Base-by-base conservation (phyloP, 768 basidiomycete genomes). In the Phylloporus rhodoxanthus region DNA sequence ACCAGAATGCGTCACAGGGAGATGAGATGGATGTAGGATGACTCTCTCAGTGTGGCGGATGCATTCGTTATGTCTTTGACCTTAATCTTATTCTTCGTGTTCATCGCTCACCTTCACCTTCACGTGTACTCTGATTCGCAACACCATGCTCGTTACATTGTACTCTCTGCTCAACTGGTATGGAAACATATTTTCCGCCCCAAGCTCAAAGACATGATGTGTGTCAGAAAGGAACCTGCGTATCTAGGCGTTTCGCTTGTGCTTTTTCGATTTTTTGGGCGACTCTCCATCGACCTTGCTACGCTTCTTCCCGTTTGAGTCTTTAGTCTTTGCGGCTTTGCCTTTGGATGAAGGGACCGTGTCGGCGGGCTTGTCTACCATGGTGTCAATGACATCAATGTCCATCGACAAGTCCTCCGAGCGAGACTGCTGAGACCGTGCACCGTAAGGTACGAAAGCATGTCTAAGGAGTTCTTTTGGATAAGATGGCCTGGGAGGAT, bases 1-100 rank as follows among this genome's bases (percentile, higher is more conserved):
- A 56, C 43, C 62, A 59, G 47, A 78, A 77, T 64, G 75, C 76
- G 34, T 81, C 70, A 19, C 68, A 66, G 43, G 73, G 70, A 30
- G 81, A 84, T 57, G 80, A 74, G 55, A 87, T 87, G 84, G 84
- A 86, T 63, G 72, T 85, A 51, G 81, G 82, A 59, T 85, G 65
- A 75, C 38, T 20, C 38, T 20, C 32, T 38, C 37, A 30, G 29
- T 30, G 36, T 54, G 28, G 47, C 10, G 48, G 39, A 48, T 26
- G 42, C 50, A 50, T 47, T 51, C 39, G 36, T 25, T 42, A 50
- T 21, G 32, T 42, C 44, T 36, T 46, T 28, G 43, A 39, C 43
- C 41, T 52, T 56, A 57, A 60, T 59, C 53, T 58, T 64, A 63
- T 64, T 61, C 45, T 50, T 57, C 61, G 56, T 54, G 54, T 58